Evolutionary conservation across 805 yeast genomes (phyloP).

Genomic region (Sugiyamaella chiloensis): DNA sequence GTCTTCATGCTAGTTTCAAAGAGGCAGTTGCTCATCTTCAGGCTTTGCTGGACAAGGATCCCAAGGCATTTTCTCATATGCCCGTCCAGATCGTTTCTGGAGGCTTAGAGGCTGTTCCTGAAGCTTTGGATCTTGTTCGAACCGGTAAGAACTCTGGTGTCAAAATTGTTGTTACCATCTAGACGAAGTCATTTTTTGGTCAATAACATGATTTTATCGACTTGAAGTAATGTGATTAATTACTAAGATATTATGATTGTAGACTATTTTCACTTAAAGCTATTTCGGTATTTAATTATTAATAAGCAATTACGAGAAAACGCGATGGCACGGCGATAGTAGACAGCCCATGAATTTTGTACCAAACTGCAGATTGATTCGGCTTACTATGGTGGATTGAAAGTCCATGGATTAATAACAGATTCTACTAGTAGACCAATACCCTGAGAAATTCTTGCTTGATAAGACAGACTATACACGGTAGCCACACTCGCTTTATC

Average conservation of each 20-base stretch:
- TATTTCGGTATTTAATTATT: too few relatives aligned
- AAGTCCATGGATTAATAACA: too few relatives aligned
- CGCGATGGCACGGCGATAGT: too few relatives aligned
- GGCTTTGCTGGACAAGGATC: slow-evolving; percentile 2
- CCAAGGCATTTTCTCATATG: slow-evolving; percentile 8
- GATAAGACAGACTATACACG: too few relatives aligned
- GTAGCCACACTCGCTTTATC: too few relatives aligned
- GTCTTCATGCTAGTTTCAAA: slow-evolving; percentile 11
- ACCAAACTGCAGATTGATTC: too few relatives aligned
- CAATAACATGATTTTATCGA: not conserved
- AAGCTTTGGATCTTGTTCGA: slow-evolving; percentile 15
- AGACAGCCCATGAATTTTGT: too few relatives aligned
- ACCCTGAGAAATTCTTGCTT: too few relatives aligned
- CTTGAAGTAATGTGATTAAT: not conserved
- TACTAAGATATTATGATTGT: not conserved
- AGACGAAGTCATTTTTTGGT: not conserved
- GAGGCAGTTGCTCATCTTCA: slow-evolving; percentile 7
- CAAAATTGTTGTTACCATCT: slow-evolving; percentile 16
- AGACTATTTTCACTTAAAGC: too few relatives aligned
- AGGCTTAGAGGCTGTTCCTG: slow-evolving; percentile 15
- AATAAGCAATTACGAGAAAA: too few relatives aligned
- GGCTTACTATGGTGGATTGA: too few relatives aligned
- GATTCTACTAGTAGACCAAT: too few relatives aligned
- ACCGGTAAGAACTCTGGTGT: slow-evolving; percentile 20
- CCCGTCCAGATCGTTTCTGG: slow-evolving; percentile 17